Evolutionary conservation across 345 rosid genomes (phyloP).

Genomic region (thale cress (Arabidopsis thaliana)): DNA sequence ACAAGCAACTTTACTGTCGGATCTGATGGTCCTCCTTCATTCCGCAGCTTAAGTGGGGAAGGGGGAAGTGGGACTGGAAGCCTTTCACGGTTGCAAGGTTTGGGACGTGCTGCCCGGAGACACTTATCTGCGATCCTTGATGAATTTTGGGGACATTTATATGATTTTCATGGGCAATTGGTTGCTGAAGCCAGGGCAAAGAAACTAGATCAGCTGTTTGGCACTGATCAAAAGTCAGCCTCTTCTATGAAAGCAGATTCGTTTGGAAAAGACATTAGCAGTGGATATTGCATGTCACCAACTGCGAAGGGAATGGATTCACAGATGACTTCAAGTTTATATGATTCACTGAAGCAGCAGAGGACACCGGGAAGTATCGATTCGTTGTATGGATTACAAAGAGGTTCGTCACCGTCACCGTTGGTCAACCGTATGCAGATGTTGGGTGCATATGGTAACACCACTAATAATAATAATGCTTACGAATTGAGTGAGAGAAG

Average conservation of each 20-base stretch:
- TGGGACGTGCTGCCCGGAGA: conserved; percentile 96
- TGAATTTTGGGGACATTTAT: conserved; percentile 96
- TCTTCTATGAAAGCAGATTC: conserved; percentile 57
- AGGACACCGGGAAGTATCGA: conserved; percentile 60
- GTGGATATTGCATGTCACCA: conserved; percentile 55
- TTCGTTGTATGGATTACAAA: conserved; percentile 62
- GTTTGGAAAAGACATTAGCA: conserved; percentile 51
- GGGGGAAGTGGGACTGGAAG: conserved; percentile 86
- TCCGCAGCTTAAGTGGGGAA: conserved; percentile 84
- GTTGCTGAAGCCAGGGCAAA: conserved; percentile 70
- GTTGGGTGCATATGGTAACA: conserved; percentile 62
- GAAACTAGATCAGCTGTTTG: conserved; percentile 64
- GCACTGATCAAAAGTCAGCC: conserved; percentile 54
- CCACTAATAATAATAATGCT: conserved; percentile 46
- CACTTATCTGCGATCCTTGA: conserved; percentile 74
- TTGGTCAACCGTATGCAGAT: conserved; percentile 64
- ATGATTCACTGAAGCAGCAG: conserved; percentile 66
- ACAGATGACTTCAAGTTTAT: conserved; percentile 51
- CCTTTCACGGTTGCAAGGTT: conserved; percentile 90
- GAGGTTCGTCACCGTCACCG: conserved; percentile 58
- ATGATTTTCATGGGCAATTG: conserved; percentile 75
- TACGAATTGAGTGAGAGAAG: conserved; percentile 69
- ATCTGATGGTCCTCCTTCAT: conserved; percentile 83
- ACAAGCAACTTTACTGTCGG: conserved; percentile 53
- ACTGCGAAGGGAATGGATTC: conserved; percentile 70